Conservation (phyloP, 1,284 basidiomycete species). For the Exobasidium rhododendri region DNA sequence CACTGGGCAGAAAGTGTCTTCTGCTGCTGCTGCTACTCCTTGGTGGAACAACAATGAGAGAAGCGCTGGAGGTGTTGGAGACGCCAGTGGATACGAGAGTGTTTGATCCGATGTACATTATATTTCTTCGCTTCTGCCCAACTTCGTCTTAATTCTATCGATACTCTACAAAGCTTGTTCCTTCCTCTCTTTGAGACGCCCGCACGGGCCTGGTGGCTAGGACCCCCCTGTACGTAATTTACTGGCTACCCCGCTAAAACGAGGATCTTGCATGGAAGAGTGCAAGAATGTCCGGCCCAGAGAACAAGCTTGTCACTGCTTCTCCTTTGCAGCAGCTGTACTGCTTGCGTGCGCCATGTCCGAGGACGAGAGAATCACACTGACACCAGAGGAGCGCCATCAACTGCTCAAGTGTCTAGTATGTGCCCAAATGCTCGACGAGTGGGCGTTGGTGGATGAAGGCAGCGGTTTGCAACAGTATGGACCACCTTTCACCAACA, state of each 20-base stretch:
- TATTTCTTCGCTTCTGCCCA: too few species aligned
- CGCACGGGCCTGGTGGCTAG: too few species aligned
- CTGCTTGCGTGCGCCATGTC: not conserved
- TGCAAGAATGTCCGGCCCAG: too few species aligned
- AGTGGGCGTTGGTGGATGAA: slow-evolving; percentile 17
- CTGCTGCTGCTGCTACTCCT: not conserved
- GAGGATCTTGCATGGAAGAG: too few species aligned
- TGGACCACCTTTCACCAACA: slow-evolving; percentile 1
- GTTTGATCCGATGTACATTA: too few species aligned
- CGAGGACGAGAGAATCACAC: not conserved
- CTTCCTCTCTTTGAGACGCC: too few species aligned
- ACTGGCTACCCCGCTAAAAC: too few species aligned
- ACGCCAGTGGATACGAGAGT: not conserved
- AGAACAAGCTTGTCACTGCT: too few species aligned
- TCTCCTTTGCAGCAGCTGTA: too few species aligned
- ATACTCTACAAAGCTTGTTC: too few species aligned
- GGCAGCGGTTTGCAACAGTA: slow-evolving; percentile 13
- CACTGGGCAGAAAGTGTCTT: not conserved
- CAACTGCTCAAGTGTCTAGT: slow-evolving; percentile 21
- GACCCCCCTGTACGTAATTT: too few species aligned
- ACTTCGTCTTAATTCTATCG: too few species aligned
- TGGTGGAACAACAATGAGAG: not conserved
- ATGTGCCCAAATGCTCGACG: slow-evolving; percentile 16
- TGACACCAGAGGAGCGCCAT: slow-evolving; percentile 18
- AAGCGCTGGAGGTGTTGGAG: not conserved